phyloP scores from a whole-genome alignment of 2,329 filamentous ascomycete genomes.

The Mollisia scopiformis region DNA sequence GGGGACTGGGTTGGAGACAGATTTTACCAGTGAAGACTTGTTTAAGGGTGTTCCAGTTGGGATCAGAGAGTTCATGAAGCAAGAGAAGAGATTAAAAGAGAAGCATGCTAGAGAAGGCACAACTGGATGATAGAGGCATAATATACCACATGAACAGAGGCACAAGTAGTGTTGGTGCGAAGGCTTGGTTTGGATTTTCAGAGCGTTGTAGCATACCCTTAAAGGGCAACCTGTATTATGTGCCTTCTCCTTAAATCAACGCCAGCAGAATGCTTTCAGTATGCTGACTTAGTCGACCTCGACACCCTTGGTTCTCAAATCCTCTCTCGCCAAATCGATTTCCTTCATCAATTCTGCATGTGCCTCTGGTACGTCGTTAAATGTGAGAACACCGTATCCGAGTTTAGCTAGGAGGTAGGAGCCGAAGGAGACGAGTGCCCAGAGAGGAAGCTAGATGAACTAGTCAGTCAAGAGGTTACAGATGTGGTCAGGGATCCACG shows the following conservation, averaged over 20 bases:
- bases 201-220: background rate
- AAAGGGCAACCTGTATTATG: background rate
- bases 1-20: constrained; percentile 46
- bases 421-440: constrained; percentile 87
- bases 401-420: constrained; percentile 91
- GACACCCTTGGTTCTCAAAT: constrained; percentile 75
- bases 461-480: constrained; percentile 3
- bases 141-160: background rate
- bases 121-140: background rate
- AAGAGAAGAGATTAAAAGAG: constrained; percentile 86
- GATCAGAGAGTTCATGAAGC: constrained; percentile 96
- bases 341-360: constrained; percentile 87
- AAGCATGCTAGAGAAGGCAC: constrained; percentile 63
- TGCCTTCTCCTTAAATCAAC: background rate
- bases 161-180: background rate
- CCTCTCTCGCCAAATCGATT: constrained; percentile 75
- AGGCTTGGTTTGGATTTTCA: background rate
- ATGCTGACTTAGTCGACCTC: constrained; percentile 45
- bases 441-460: constrained; percentile 78
- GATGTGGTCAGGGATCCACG: background rate
- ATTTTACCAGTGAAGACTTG: constrained; percentile 66
- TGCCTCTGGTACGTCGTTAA: constrained; percentile 93
- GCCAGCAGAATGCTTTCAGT: background rate
- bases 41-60: constrained; percentile 86
- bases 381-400: constrained; percentile 90